These are phyloP conservation scores for Coniochaeta pulveracea DNA, from an alignment of 2,329 filamentous ascomycete genomes.

Conservation along the genomic window DNA sequence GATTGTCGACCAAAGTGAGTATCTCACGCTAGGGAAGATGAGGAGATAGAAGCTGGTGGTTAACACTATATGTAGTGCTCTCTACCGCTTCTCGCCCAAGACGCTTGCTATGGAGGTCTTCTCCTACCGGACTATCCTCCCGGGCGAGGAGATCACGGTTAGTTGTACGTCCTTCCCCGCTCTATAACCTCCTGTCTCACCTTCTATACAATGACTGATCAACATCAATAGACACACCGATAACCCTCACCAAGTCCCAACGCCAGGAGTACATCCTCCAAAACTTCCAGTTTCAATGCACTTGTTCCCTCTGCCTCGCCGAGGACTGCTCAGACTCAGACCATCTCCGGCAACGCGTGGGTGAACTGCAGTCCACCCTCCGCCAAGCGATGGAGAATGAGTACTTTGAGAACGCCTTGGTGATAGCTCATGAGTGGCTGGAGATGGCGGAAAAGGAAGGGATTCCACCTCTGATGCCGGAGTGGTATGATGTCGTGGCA, in stretches of 20 bases:
- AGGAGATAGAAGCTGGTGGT: background rate
- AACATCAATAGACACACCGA: constrained; percentile 12
- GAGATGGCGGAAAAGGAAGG: constrained; percentile 11
- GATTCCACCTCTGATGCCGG: constrained; percentile 9
- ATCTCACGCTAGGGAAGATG: background rate
- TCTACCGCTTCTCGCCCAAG: constrained; percentile 11
- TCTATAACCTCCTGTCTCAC: background rate
- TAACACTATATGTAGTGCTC: constrained; percentile 9
- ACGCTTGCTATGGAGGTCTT: constrained; percentile 15
- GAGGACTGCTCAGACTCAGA: constrained; percentile 14
- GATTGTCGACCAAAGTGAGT: constrained; percentile 16
- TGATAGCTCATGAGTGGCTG: constrained; percentile 12
- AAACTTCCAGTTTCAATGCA: constrained; percentile 14
- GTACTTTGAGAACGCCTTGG: constrained; percentile 13
- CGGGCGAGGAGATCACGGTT: constrained; percentile 18
- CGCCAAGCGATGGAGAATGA: constrained; percentile 9
- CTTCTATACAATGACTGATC: background rate
- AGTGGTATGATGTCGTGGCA: constrained; percentile 12
- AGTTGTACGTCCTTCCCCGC: constrained; percentile 13
- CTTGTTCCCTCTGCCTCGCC: constrained; percentile 13
- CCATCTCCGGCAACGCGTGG: constrained; percentile 7
- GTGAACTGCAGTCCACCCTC: constrained; percentile 10
- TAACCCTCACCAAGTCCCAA: constrained; percentile 7
- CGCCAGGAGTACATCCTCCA: constrained; percentile 10
- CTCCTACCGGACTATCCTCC: constrained; percentile 14